Base-by-base conservation (phyloP, 2,329 filamentous ascomycete species). In the Sporothrix luriei region DNA sequence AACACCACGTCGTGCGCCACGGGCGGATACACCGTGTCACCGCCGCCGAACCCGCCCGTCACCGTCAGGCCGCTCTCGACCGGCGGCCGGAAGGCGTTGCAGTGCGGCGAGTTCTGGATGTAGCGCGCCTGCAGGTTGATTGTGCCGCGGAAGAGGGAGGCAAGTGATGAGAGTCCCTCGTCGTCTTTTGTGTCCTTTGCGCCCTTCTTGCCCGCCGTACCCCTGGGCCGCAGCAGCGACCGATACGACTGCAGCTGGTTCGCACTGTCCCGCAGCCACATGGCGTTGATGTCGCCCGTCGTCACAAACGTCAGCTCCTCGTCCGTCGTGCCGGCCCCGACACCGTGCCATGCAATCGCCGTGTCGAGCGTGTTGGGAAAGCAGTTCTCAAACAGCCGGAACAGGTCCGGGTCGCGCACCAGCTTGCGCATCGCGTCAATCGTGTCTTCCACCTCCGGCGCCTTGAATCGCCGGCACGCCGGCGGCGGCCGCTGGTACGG, bases 21-120 rank as follows among this genome's bases (percentile, higher is more conserved):
- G 1, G 69, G 54, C 11, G 74, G 75, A 40, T 26, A 59, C 46
- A 76, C 75, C 13, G 61, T 61, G 67, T 76, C 74, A 51, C 51
- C 51, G 26, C 71, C 71, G 4, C 70, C 71, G 40, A 67, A 70
- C 0, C 71, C 71, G 11, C 85, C 84, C 70, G 7, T 21, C 24
- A 38, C 49, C 5, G 52, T 51, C 16, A 65, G 29, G 1, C 61
- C 59, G 38, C 89, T 90, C 43, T 90, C 89, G 11, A 85, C 83
- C 0, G 91, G 91, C 3, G 91, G 90, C 76, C 93, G 91, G 78
- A 94, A 94, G 19, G 91, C 90, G 77, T 94, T 94, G 83, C 91
- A 94, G 79, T 93, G 92, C 2, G 91, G 91, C 7, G 84, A 83
- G n/a, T 81, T 82, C 52, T 84, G 80, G 62, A 90, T 79, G 76